Evolutionary conservation across 2,329 filamentous ascomycete species (phyloP).

Genomic region (Fusarium liriodendri): DNA sequence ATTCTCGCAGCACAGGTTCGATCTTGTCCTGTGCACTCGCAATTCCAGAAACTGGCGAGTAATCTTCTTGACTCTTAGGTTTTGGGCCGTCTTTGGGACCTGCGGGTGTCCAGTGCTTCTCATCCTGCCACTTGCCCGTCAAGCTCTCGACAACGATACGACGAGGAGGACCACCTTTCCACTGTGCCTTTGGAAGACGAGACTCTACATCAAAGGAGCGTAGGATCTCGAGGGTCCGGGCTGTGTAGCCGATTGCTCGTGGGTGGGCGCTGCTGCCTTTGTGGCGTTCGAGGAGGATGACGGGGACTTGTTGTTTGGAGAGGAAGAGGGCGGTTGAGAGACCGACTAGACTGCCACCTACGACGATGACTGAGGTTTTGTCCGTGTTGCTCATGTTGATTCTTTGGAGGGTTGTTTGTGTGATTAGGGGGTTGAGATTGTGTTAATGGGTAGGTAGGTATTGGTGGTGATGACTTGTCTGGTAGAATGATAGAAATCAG

Average conservation of each 20-base stretch:
- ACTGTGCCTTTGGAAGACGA: conserved; percentile 9
- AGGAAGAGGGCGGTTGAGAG: conserved; percentile 53
- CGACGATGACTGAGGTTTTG: conserved; percentile 47
- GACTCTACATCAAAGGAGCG: conserved; percentile 42
- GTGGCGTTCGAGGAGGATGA: conserved; percentile 53
- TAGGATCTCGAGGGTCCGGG: conserved; percentile 53
- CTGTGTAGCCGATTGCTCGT: conserved; percentile 51
- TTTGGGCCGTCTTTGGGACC: not conserved
- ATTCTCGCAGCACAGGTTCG: conserved; percentile 51
- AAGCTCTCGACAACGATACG: conserved; percentile 39
- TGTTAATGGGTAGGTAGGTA: not conserved
- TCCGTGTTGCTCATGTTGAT: not conserved
- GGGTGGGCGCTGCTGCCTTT: conserved; percentile 49
- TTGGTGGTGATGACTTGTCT: not conserved
- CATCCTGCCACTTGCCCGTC: conserved; percentile 35
- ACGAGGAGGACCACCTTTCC: conserved; percentile 32
- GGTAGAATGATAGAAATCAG: not conserved
- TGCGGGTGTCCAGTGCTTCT: conserved; percentile 34
- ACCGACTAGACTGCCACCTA: conserved; percentile 55
- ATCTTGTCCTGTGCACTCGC: conserved; percentile 53
- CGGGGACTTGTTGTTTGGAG: conserved; percentile 44
- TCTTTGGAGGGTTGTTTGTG: not conserved
- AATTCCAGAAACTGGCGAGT: conserved; percentile 39
- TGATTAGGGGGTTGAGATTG: not conserved
- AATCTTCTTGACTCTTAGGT: not conserved